A percentile compares a stretch with the other conserved stretches of the same genome.
These are phyloP conservation scores for Metschnikowia drakensbergensis DNA, from an alignment of 805 yeast species.

Conservation along the genomic window DNA sequence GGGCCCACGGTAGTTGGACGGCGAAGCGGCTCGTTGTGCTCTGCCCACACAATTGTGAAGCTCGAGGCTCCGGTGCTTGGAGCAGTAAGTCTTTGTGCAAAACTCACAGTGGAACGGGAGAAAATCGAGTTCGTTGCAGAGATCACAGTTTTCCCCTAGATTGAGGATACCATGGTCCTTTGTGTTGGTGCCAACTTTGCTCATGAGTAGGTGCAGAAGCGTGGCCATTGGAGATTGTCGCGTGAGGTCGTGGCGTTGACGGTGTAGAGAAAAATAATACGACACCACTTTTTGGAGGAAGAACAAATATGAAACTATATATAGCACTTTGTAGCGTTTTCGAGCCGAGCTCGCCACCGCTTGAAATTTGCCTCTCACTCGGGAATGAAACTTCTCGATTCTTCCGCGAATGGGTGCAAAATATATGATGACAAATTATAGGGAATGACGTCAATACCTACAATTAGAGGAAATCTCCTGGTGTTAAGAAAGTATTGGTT, in stretches of 20 bases:
- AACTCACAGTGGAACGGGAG: constrained; percentile 54
- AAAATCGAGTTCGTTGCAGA: constrained; percentile 53
- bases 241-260: constrained; percentile 5
- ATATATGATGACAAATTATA: neutral
- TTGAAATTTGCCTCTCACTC: neutral
- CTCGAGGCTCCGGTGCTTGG: constrained; percentile 43
- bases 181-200: constrained; percentile 18
- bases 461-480: too few relatives aligned
- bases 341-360: neutral
- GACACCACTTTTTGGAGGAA: neutral
- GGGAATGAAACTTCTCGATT: neutral
- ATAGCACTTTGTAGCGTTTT: neutral
- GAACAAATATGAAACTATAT: too few relatives aligned
- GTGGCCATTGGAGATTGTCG: constrained; percentile 6
- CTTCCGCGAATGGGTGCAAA: constrained; percentile 8
- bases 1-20: constrained; percentile 23
- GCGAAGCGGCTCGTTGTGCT: constrained; percentile 14
- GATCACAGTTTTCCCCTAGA: constrained; percentile 54
- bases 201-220: constrained; percentile 19
- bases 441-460: too few relatives aligned
- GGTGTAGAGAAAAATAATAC: neutral
- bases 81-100: constrained; percentile 45
- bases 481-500: too few relatives aligned
- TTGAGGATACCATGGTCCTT: constrained; percentile 43
- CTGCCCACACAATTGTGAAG: constrained; percentile 29